Evolutionary conservation across 202 grass and related monocot species (phyloP), one percentile per base, ranked within the genome.

Genomic region (Zoysia matrella): DNA sequence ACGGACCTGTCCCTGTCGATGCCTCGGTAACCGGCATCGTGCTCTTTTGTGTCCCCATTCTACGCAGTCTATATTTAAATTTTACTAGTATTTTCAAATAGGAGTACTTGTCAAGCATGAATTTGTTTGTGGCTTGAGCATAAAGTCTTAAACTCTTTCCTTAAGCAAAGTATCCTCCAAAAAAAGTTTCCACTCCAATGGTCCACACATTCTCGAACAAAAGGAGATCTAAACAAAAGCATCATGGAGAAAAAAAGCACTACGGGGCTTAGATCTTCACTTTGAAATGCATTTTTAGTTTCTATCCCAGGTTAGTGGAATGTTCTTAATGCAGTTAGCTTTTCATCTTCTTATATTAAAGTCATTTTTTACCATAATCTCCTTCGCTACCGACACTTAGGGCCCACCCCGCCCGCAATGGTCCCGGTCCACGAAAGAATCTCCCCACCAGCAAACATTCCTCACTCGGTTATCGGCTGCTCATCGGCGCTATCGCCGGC

Each of bases 381-480:
- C 60, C 5, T 43, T 36, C 18, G 47, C 22, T 3, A 52, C 70
- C 47, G 76, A 80, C 52, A 80, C 52, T 11, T 46, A 77, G 77
- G 60, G 45, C 2, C 66, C 82, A 12, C 0, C 2, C 0, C 2
- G 4, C 18, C 7, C 2, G 3, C 15, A 54, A 54, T 84, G 75
- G 75, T 74, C 75, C 70, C 43, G 22, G 78, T 89, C 78, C 22
- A 77, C 4, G 40, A 8, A 53, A 56, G 64, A 70, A 76, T 6
- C 40, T 41, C 71, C 57, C 72, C 43, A 51, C 41, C 41, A 44
- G 49, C 75, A 75, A 78, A 90, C 88, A 90, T 86, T 90, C 82
- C 39, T 45, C 46, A 6, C 67, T 0, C 7, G 6, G 57, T 52
- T 9, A 11, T 36, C 30, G 30, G 30, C 8, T 4, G 51, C 45